Evolutionary conservation across 345 rosid genomes (phyloP).

Genomic region (Turritis glabra): DNA sequence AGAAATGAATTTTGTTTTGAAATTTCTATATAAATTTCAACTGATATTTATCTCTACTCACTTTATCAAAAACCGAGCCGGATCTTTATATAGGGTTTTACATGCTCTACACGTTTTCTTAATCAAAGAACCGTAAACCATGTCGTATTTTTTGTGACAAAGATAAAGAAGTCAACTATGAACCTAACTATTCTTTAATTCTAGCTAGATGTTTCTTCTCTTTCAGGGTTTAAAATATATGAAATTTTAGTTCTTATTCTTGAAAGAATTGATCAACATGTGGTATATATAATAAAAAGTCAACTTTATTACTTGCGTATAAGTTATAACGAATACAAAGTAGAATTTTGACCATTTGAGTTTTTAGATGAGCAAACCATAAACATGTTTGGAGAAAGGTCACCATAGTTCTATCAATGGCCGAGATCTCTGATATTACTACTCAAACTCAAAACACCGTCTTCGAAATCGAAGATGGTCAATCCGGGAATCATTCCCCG

Average conservation of each 20-base stretch:
- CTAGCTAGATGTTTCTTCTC: no score
- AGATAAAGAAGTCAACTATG: no score
- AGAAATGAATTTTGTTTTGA: no score
- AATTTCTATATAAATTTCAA: no score
- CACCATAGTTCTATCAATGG: slow-evolving; percentile 19
- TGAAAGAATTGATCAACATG: not conserved
- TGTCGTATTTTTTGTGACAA: no score
- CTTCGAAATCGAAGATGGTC: slow-evolving; percentile 21
- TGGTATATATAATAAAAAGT: slow-evolving; percentile 1
- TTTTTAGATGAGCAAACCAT: slow-evolving; percentile 6
- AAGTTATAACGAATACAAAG: not conserved
- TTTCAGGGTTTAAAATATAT: no score
- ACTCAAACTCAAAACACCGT: slow-evolving; percentile 3
- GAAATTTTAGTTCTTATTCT: not conserved
- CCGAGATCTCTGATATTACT: slow-evolving; percentile 22
- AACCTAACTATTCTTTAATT: no score
- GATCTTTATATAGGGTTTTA: not conserved
- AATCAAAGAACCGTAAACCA: not conserved
- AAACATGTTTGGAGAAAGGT: not conserved
- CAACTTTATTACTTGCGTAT: slow-evolving; percentile 5
- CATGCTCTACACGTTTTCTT: slow-evolving; percentile 4
- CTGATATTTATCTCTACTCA: no score
- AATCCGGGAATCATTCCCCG: not conserved
- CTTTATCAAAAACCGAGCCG: no score
- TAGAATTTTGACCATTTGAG: slow-evolving; percentile 24